phyloP scores from a whole-genome alignment of 2,329 filamentous ascomycete genomes.

The Bipolaris victoriae region DNA sequence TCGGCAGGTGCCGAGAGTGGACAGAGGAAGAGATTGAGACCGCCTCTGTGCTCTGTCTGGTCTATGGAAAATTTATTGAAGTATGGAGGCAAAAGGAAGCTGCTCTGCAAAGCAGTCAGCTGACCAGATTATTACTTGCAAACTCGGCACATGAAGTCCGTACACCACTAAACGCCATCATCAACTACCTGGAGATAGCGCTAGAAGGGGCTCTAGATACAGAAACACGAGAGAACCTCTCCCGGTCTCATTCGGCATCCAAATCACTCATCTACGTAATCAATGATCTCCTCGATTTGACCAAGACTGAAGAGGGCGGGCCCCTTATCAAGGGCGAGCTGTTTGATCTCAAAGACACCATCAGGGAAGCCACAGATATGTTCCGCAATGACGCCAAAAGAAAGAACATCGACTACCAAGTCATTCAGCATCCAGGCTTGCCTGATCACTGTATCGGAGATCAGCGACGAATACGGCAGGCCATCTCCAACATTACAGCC shows the following conservation, averaged over 20 bases:
- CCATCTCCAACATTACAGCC: constrained; percentile 79
- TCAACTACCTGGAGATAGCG: constrained; percentile 92
- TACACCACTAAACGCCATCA: constrained; percentile 89
- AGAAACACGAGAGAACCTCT: constrained; percentile 83
- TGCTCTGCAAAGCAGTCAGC: constrained; percentile 78
- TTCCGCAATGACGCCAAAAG: constrained; percentile 76
- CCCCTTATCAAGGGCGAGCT: constrained; percentile 79
- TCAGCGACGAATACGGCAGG: constrained; percentile 78
- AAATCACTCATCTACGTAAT: constrained; percentile 94
- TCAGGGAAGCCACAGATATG: constrained; percentile 77
- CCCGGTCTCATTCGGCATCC: constrained; percentile 85
- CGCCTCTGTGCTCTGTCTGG: constrained; percentile 82
- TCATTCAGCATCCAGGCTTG: constrained; percentile 70
- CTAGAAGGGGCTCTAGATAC: constrained; percentile 79
- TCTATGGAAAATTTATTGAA: constrained; percentile 90
- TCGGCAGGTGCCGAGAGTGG: constrained; percentile 87
- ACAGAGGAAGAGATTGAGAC: constrained; percentile 88
- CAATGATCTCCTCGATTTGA: constrained; percentile 87
- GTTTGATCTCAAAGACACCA: constrained; percentile 73
- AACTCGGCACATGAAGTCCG: constrained; percentile 93
- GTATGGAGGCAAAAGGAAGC: constrained; percentile 92
- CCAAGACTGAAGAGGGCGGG: constrained; percentile 84
- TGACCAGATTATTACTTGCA: constrained; percentile 78
- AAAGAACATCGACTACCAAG: constrained; percentile 74
- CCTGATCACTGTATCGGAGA: constrained; percentile 78